Conservation (phyloP, 2,329 filamentous ascomycete genomes). For the Lasiodiplodia sp. region DNA sequence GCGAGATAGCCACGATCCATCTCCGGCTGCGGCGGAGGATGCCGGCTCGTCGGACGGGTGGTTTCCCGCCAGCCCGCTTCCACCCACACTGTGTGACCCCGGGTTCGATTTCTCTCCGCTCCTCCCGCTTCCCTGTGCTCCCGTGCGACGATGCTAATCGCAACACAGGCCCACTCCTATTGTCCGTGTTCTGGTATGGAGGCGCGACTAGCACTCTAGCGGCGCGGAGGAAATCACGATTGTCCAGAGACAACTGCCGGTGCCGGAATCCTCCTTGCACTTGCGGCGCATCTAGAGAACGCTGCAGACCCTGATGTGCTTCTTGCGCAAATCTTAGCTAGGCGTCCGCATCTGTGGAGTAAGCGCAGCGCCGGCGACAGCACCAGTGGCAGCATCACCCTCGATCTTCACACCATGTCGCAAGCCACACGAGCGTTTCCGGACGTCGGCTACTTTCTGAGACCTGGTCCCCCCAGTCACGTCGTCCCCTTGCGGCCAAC, state of each 20-base stretch:
- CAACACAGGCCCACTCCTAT: constrained; percentile 9
- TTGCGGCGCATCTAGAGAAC: background rate
- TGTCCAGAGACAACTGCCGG: background rate
- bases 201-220: constrained; percentile 1
- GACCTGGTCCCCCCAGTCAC: background rate
- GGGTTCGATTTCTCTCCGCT: constrained; percentile 8
- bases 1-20: constrained; percentile 23
- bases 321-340: background rate
- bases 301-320: background rate
- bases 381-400: background rate
- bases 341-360: background rate
- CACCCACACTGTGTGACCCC: background rate
- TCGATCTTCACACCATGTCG: constrained; percentile 2
- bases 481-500: constrained; percentile 12
- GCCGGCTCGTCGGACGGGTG: background rate
- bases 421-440: constrained; percentile 8
- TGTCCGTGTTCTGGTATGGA: background rate
- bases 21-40: constrained; percentile 10
- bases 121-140: constrained; percentile 1
- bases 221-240: background rate
- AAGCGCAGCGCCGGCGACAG: background rate
- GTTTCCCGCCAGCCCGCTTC: background rate
- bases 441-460: constrained; percentile 7
- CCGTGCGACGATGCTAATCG: constrained; percentile 2
- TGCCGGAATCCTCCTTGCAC: background rate